Evolutionary conservation across 2,329 filamentous ascomycete genomes (phyloP), one percentile per base, ranked within the genome.

Genomic region (Fusarium sp.): DNA sequence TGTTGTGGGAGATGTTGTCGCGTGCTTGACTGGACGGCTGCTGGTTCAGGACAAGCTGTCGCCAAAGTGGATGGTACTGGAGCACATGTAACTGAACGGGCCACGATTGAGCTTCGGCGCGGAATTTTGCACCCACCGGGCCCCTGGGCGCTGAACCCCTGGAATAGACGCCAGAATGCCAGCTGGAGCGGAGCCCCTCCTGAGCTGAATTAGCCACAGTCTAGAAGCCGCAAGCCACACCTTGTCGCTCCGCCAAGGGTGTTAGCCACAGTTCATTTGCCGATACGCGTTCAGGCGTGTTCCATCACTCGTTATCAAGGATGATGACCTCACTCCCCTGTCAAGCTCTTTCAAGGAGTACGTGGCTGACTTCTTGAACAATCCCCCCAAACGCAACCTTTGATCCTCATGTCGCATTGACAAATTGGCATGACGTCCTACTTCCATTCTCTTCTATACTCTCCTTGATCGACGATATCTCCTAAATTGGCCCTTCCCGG

Each of bases 11-110:
- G 70, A 69, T 58, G 64, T 78, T 77, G 74, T 81, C 76, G 78
- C 76, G 78, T 79, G 78, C 38, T 43, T 20, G 38, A 22, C 74
- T 75, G 65, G 64, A 67, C 62, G 43, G 65, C 71, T 68, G 69
- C 71, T 68, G 69, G 72, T 78, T 77, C 64, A 77, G 74, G 75
- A 78, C 78, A 80, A 79, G 71, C 75, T 80, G 78, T 79, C 79
- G 78, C 79, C 61, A 79, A 43, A 43, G 38, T 22, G 38, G 38
- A 43, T 43, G 38, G 38, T 43, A 66, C 61, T 25, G 11, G 60
- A 68, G 65, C 68, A 69, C 43, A 63, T 72, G 74, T 66, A 66
- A 74, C 66, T 68, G 70, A 79, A 79, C 74, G 75, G 77, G 76
- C 77, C 77, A 79, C 77, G 77, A 77, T 76, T 74, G 72, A 78